Conservation (phyloP, 2,329 filamentous ascomycete genomes). For the Colletotrichum horii region DNA sequence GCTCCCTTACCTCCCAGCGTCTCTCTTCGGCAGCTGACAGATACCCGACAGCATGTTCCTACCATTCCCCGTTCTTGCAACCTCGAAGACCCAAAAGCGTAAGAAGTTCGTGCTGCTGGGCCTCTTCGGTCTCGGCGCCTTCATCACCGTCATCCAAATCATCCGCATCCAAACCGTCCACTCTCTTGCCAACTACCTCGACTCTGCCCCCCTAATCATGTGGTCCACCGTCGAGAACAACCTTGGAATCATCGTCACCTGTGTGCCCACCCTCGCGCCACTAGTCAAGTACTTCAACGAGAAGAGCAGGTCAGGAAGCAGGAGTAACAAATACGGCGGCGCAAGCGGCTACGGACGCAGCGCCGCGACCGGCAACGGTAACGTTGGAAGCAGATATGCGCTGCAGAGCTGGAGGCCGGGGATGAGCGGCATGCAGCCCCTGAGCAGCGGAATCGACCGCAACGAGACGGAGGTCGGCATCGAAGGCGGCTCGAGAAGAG, state of each 20-base stretch:
- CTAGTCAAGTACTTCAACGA: constrained; percentile 42
- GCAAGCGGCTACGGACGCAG: constrained; percentile 21
- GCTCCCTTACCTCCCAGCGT: no score
- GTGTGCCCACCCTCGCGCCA: constrained; percentile 48
- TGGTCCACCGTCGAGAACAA: constrained; percentile 53
- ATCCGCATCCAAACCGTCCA: constrained; percentile 55
- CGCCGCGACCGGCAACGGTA: background rate
- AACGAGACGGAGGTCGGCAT: background rate
- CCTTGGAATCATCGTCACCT: constrained; percentile 49
- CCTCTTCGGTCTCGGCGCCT: constrained; percentile 53
- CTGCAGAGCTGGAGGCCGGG: constrained; percentile 30
- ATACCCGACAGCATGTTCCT: constrained; percentile 38
- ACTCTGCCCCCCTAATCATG: constrained; percentile 46
- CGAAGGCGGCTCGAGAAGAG: background rate
- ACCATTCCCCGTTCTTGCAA: constrained; percentile 44
- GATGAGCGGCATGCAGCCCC: constrained; percentile 25
- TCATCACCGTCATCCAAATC: constrained; percentile 56
- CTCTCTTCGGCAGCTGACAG: background rate
- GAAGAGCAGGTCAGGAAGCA: constrained; percentile 23
- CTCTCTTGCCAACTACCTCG: constrained; percentile 47
- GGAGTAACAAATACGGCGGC: constrained; percentile 21
- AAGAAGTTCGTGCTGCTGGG: constrained; percentile 47
- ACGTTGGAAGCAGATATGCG: constrained; percentile 26
- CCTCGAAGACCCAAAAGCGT: constrained; percentile 39
- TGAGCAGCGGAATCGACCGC: constrained; percentile 21